These are phyloP conservation scores for Aspergillus ostianus DNA, from an alignment of 495 filamentous ascomycete species.

Conservation along the genomic window DNA sequence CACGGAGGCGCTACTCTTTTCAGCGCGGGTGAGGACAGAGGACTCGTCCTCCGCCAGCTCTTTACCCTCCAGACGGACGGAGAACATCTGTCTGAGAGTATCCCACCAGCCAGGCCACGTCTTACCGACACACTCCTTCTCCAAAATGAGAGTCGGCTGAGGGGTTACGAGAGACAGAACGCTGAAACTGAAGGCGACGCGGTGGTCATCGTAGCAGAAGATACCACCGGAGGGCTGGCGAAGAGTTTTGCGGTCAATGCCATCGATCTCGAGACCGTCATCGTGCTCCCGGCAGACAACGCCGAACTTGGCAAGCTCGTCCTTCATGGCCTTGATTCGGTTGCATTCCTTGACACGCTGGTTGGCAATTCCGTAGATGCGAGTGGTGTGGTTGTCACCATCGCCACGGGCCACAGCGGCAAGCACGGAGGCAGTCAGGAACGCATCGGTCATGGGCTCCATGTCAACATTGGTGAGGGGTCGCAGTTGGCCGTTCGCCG, in stretches of 20 bases:
- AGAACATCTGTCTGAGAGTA: conserved; percentile 70
- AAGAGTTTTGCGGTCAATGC: conserved; percentile 60
- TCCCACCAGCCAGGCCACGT: conserved; percentile 99
- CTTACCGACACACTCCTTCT: conserved; percentile 92
- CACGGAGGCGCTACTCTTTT: conserved; percentile 59
- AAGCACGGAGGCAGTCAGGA: conserved; percentile 90
- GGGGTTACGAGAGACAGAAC: conserved; percentile 81
- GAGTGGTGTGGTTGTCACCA: conserved; percentile 58
- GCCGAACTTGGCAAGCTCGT: conserved; percentile 93
- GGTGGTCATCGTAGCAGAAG: conserved; percentile 96
- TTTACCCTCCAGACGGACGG: conserved; percentile 67
- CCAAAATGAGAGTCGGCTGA: conserved; percentile 70
- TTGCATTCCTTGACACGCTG: conserved; percentile 99
- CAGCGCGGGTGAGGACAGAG: conserved; percentile 24
- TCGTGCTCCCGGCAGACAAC: conserved; percentile 83
- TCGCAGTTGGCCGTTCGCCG: conserved; percentile 67
- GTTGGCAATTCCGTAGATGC: conserved; percentile 95
- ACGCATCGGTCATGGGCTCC: conserved; percentile 99
- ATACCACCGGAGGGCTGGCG: conserved; percentile 64
- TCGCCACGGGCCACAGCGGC: conserved; percentile 80
- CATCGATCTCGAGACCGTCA: conserved; percentile 86
- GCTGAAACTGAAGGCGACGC: conserved; percentile 97
- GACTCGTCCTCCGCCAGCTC: conserved; percentile 53
- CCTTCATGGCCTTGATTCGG: conserved; percentile 93
- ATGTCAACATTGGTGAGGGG: conserved; percentile 82